A percentile compares a stretch with the other conserved stretches of the same genome.
Evolutionary conservation across 2,329 filamentous ascomycete species (phyloP).

Genomic region (Colletotrichum sidae): DNA sequence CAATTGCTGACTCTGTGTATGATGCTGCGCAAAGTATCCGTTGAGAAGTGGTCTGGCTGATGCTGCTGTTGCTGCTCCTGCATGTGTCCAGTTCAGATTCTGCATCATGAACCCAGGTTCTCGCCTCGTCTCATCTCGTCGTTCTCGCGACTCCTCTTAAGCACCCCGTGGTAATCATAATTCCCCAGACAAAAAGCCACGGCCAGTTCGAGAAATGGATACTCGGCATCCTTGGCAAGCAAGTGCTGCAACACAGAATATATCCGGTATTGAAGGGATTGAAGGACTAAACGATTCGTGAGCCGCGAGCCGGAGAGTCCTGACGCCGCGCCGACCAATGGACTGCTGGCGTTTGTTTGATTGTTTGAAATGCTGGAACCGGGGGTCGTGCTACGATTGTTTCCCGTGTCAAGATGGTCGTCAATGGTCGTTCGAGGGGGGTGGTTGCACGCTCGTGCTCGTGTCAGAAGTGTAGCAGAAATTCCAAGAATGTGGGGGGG

Average conservation of each 20-base stretch:
- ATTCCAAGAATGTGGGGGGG: slow-evolving; percentile 5
- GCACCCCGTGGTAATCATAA: background rate
- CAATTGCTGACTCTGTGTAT: background rate
- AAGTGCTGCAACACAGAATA: background rate
- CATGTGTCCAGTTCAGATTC: background rate
- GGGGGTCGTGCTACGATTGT: slow-evolving; percentile 22
- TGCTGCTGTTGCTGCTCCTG: background rate
- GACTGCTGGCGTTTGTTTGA: slow-evolving; percentile 20
- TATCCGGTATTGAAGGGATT: background rate
- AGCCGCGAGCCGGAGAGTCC: background rate
- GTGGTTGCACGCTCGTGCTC: slow-evolving; percentile 12
- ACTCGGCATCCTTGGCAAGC: slow-evolving; percentile 1
- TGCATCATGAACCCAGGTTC: background rate
- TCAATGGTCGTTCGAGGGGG: slow-evolving; percentile 22
- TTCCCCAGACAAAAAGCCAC: background rate
- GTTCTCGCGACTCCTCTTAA: background rate
- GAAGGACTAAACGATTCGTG: slow-evolving; percentile 29
- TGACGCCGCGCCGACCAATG: slow-evolving; percentile 8
- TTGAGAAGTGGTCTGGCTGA: background rate
- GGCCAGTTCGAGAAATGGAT: background rate
- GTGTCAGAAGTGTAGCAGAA: slow-evolving; percentile 39
- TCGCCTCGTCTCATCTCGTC: slow-evolving; percentile 1
- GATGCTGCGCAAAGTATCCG: background rate
- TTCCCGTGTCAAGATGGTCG: slow-evolving; percentile 30
- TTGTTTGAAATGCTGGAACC: slow-evolving; percentile 16